These are phyloP conservation scores for Rhizopogon rudus DNA, from an alignment of 768 basidiomycete genomes.

Conservation along the genomic window DNA sequence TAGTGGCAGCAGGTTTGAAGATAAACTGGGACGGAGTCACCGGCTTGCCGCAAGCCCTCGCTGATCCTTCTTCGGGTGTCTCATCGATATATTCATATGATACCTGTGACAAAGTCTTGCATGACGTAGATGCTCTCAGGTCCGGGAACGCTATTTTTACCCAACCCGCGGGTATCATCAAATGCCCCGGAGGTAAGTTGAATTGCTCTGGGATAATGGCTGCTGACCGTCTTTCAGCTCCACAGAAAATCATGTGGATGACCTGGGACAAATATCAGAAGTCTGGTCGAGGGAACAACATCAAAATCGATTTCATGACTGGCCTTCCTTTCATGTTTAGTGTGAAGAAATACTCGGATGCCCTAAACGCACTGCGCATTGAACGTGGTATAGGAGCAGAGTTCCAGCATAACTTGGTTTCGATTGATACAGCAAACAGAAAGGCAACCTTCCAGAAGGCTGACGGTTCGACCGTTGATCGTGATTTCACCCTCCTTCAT, in stretches of 20 bases:
- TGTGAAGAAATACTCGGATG: slow-evolving; percentile 94
- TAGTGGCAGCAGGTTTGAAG: slow-evolving; percentile 87
- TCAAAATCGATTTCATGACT: slow-evolving; percentile 76
- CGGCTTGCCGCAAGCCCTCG: slow-evolving; percentile 71
- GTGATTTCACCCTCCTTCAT: slow-evolving; percentile 81
- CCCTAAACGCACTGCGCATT: slow-evolving; percentile 69
- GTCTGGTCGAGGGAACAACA: slow-evolving; percentile 51
- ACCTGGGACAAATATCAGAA: slow-evolving; percentile 77
- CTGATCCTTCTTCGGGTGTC: slow-evolving; percentile 74
- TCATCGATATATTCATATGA: slow-evolving; percentile 91
- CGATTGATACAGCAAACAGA: slow-evolving; percentile 64
- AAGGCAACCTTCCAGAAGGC: slow-evolving; percentile 81
- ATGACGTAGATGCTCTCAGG: slow-evolving; percentile 70
- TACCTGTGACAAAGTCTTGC: slow-evolving; percentile 87
- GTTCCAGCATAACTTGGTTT: slow-evolving; percentile 80
- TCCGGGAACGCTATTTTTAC: slow-evolving; percentile 89
- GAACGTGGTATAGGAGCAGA: slow-evolving; percentile 75
- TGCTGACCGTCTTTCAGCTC: slow-evolving; percentile 39
- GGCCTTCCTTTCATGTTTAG: slow-evolving; percentile 96
- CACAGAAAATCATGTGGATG: slow-evolving; percentile 97
- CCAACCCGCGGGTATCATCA: slow-evolving; percentile 88
- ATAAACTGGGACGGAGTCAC: slow-evolving; percentile 75
- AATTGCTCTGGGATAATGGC: not conserved
- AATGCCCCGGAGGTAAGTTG: slow-evolving; percentile 80
- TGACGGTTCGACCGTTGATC: slow-evolving; percentile 64